Base-by-base conservation (phyloP, 2,329 filamentous ascomycete species). In the Parasarocladium wereldwijsianum region DNA sequence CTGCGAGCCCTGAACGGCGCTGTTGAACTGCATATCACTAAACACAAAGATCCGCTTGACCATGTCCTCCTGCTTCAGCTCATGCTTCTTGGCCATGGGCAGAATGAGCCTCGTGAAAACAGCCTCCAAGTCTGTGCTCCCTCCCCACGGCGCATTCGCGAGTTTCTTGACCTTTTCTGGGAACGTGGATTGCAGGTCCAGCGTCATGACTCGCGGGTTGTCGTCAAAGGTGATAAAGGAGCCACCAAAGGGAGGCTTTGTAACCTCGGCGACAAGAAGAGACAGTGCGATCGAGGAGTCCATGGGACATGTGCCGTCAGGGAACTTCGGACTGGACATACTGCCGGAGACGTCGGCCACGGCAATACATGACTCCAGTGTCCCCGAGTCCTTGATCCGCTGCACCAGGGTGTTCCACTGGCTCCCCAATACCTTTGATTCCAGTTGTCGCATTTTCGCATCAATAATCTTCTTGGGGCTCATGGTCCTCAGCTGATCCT, bases 41-140 rank as follows among this genome's bases (percentile, higher is more conserved):
- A 74, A 73, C 19, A 74, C 61, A 40, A 75, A 72, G 11, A 75
- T 43, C 4, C 64, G 61, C 49, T 70, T 71, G 11, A 73, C 58
- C 67, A 75, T 74, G 22, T 74, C 59, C 32, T 70, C 63, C 22
- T 54, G 58, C 37, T 51, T 56, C 19, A 74, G 40, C 8, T 64
- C 55, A 37, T 69, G 54, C 26, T 52, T 25, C 6, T 62, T 31
- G 0, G 69, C 68, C 52, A 68, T 58, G 3, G 65, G 65, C 1
- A 74, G 57, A 26, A 74, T 60, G 2, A 71, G 47, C 0, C 55
- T 30, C 30, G 61, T 55, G 33, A 75, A 74, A 4, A 71, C 66
- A 14, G 61, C 54, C 5, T 58, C 53, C 33, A 73, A 65, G 38
- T 74, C 43, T 2, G 68, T 73, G 36, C 43, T 62, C 40, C 47